A percentile compares a stretch with the other conserved stretches of the same genome.
Evolutionary conservation across 352 stramenopile species (phyloP).

Genomic region (Globisporangium megalacanthum): DNA sequence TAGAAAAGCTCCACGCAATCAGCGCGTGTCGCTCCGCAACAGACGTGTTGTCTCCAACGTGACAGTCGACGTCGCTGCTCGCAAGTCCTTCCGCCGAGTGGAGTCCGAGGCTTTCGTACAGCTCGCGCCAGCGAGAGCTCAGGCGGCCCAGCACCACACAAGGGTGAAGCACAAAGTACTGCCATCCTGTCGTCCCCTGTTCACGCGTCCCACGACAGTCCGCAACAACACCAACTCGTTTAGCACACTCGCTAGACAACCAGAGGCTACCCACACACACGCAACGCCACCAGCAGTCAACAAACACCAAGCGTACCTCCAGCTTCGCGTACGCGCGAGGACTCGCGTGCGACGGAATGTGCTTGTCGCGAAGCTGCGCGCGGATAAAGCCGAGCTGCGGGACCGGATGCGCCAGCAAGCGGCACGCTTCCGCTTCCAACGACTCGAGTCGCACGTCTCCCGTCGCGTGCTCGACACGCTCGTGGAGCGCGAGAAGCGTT

Average conservation of each 20-base stretch:
- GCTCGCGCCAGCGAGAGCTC: slow-evolving; percentile 32
- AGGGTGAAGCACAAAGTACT: slow-evolving; percentile 68
- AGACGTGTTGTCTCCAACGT: slow-evolving; percentile 59
- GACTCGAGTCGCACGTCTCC: slow-evolving; percentile 1
- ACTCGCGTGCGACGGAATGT: slow-evolving; percentile 14
- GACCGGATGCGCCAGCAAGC: slow-evolving; percentile 34
- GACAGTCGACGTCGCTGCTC: slow-evolving; percentile 54
- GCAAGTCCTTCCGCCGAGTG: slow-evolving; percentile 37
- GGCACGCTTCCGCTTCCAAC: slow-evolving; percentile 33
- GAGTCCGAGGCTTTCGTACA: slow-evolving; percentile 59
- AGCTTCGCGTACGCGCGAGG: slow-evolving; percentile 73
- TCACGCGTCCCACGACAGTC: neutral
- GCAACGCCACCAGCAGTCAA: slow-evolving; percentile 1
- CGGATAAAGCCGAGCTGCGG: slow-evolving; percentile 44
- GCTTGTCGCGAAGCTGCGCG: slow-evolving; percentile 28
- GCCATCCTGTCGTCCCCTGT: slow-evolving; percentile 21
- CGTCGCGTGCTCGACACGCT: slow-evolving; percentile 29
- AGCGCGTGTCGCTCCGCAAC: slow-evolving; percentile 57
- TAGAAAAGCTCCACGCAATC: slow-evolving; percentile 53
- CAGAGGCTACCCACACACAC: neutral
- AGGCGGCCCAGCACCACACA: slow-evolving; percentile 65
- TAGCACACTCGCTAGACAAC: slow-evolving; percentile 20
- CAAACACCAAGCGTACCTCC: slow-evolving; percentile 30
- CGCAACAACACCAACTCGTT: neutral
- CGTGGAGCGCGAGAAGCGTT: slow-evolving; percentile 48